phyloP scores from a whole-genome alignment of 176 grass and related monocot species.

The Paspalum notatum region DNA sequence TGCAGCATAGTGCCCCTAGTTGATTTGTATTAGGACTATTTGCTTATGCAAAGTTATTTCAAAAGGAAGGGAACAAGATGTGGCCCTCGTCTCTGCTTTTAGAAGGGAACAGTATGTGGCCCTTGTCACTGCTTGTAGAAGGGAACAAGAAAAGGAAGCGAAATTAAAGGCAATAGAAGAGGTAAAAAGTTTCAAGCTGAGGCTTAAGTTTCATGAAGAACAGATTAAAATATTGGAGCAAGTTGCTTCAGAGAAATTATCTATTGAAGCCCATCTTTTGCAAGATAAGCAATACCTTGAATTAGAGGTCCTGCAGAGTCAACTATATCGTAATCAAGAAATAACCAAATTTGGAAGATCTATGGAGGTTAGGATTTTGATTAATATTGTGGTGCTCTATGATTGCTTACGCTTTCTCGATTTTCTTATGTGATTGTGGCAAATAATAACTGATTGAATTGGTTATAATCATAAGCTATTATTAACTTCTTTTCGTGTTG shows the following conservation, averaged over 20 bases:
- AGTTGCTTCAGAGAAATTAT: constrained; percentile 78
- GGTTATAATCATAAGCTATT: constrained; percentile 5
- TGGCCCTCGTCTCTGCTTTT: no score
- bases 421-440: constrained; percentile 4
- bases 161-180: constrained; percentile 81
- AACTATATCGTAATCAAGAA: constrained; percentile 88
- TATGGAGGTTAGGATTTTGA: constrained; percentile 70
- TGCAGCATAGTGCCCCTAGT: no score
- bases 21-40: no score
- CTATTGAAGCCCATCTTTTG: constrained; percentile 73
- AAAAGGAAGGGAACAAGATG: no score
- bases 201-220: constrained; percentile 93
- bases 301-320: constrained; percentile 64
- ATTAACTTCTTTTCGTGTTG: not conserved
- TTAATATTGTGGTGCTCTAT: constrained; percentile 1
- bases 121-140: constrained; percentile 76
- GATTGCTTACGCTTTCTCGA: not conserved
- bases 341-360: constrained; percentile 96
- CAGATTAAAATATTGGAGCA: constrained; percentile 75
- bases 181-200: constrained; percentile 91
- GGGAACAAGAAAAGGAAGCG: constrained; percentile 76
- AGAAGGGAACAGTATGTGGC: constrained; percentile 82
- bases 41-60: no score
- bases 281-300: constrained; percentile 77
- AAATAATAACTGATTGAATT: not conserved